Evolutionary conservation across 2,329 filamentous ascomycete species (phyloP), one percentile per base, ranked within the genome.

Genomic region (Talaromyces sp.): DNA sequence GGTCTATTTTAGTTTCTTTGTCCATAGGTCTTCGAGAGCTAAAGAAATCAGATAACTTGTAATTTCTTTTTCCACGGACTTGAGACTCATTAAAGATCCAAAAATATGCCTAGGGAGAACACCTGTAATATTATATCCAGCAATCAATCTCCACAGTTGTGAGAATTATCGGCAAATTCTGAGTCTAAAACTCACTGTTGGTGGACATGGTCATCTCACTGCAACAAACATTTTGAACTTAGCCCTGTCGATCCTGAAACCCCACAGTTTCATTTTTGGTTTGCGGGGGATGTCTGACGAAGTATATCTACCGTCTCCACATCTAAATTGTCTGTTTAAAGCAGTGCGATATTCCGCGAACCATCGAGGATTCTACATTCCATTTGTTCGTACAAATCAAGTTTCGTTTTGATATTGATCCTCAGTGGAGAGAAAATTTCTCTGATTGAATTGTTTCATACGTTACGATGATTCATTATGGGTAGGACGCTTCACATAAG

Each of bases 321-420:
- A 27, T 13, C 31, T 22, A 9, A 52, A 35, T 54, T 14, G 16
- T 13, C 6, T 13, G 50, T 54, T 35, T 54, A 3, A 43, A 59
- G 37, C 19, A 41, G 19, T 60, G 58, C 43, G 58, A 60, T 19
- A 60, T 31, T 60, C 58, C 58, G 41, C 58, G 41, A 49, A 60
- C 22, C 16, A 60, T 19, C 0, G 33, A 10, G 7, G 31, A 8
- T 19, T 47, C 27, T 24, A 22, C 14, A 19, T 49, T 49, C 24
- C 58, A 47, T 49, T 60, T 49, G 8, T 35, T 41, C 54, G 54
- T 57, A 35, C 54, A 41, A 43, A 58, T 58, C 11, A 58, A 24
- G 8, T 27, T 9, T 27, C 11, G 7, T 4, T 37, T 33, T 2
- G 11, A 14, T 24, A 35, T 16, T 6, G 54, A 58, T 39, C 35